Conservation (phyloP, 495 filamentous ascomycete genomes). For the Penicillium macrosclerotiorum region DNA sequence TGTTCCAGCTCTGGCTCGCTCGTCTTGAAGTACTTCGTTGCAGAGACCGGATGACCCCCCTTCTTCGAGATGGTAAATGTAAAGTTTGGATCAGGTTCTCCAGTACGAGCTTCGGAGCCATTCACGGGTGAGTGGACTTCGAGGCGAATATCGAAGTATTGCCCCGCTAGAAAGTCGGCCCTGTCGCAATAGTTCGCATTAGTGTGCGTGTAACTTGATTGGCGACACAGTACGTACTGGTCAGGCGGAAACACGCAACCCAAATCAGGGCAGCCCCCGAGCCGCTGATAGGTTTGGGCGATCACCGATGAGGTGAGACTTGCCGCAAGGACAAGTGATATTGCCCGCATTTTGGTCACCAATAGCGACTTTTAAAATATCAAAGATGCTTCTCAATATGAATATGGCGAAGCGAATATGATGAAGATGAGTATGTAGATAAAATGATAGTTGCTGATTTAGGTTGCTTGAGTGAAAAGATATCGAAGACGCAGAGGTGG, state of each 20-base stretch:
- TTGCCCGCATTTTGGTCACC: constrained; percentile 23
- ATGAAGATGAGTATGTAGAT: too few species aligned
- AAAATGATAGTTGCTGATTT: too few species aligned
- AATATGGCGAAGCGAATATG: too few species aligned
- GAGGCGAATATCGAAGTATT: constrained; percentile 73
- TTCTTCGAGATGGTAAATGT: constrained; percentile 65
- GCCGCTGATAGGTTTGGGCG: constrained; percentile 67
- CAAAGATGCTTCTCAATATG: too few species aligned
- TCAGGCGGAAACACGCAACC: constrained; percentile 75
- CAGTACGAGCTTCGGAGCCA: constrained; percentile 64
- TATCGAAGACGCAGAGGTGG: too few species aligned
- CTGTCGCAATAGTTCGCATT: constrained; percentile 15
- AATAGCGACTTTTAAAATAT: too few species aligned
- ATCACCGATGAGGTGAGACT: constrained; percentile 19
- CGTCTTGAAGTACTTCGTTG: constrained; percentile 58
- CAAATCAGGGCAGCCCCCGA: constrained; percentile 68
- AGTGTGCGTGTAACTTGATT: not conserved
- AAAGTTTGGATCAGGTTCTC: constrained; percentile 64
- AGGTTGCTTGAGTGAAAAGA: too few species aligned
- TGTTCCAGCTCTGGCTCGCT: constrained; percentile 61
- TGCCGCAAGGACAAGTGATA: constrained; percentile 17
- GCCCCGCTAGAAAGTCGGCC: constrained; percentile 68
- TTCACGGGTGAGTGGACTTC: constrained; percentile 76
- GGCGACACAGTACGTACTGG: constrained; percentile 51
- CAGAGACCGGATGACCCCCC: constrained; percentile 42